A percentile compares a stretch with the other conserved stretches of the same genome.
These are phyloP conservation scores for Penicillium coffeae DNA, from an alignment of 495 filamentous ascomycete genomes.

Conservation along the genomic window DNA sequence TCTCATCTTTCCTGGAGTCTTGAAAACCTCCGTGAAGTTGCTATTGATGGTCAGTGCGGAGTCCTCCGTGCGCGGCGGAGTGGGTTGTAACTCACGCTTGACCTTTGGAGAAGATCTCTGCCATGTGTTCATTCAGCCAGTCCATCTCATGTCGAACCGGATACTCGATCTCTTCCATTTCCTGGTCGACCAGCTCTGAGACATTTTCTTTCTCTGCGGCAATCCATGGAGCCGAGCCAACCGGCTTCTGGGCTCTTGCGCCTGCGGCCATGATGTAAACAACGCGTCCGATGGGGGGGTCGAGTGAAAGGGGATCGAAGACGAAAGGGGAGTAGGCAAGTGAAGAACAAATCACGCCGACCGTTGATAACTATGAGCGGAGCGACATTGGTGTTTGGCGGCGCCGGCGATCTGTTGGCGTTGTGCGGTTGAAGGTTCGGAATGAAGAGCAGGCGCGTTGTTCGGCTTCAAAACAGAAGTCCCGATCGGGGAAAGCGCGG, in stretches of 20 bases:
- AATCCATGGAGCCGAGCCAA: constrained; percentile 68
- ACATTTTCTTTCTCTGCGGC: constrained; percentile 62
- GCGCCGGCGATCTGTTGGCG: not conserved
- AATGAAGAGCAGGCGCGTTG: constrained; percentile 12
- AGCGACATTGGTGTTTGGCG: constrained; percentile 5
- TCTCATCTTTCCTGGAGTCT: constrained; percentile 89
- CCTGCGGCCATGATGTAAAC: constrained; percentile 50
- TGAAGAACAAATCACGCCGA: not conserved
- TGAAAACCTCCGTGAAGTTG: constrained; percentile 88
- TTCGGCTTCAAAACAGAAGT: constrained; percentile 30
- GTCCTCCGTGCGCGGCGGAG: not conserved
- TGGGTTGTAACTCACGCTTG: constrained; percentile 60
- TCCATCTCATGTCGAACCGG: constrained; percentile 86
- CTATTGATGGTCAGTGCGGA: constrained; percentile 46
- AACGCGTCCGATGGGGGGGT: constrained; percentile 23
- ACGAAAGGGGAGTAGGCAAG: not conserved
- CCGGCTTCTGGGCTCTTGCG: constrained; percentile 47
- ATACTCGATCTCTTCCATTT: constrained; percentile 86
- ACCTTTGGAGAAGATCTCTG: constrained; percentile 81
- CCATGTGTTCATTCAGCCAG: constrained; percentile 97
- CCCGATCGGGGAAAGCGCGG: constrained; percentile 19
- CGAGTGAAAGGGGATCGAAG: not conserved
- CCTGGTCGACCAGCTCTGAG: constrained; percentile 59
- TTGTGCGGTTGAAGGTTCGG: too few relatives aligned
- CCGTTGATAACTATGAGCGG: constrained; percentile 1